Conservation (phyloP, 192 early-diverging fungal genomes). For the Coemansia biformis region DNA sequence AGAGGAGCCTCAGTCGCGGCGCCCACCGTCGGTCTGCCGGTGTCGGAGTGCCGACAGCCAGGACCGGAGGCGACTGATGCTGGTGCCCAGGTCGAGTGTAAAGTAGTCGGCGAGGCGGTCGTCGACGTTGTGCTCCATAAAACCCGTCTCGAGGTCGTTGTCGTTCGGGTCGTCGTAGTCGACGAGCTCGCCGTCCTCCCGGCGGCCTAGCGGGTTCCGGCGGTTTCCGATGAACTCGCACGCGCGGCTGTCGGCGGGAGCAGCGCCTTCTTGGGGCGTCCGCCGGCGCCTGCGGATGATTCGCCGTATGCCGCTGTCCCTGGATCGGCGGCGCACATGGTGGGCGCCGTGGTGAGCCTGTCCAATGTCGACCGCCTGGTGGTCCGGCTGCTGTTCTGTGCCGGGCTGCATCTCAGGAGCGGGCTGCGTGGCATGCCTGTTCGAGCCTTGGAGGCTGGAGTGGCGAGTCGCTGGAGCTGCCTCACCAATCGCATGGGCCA, state of each 20-base stretch:
- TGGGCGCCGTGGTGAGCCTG: neutral
- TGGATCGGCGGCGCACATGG: neutral
- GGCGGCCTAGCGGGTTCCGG: slow-evolving; percentile 35
- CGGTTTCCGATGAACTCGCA: slow-evolving; percentile 46
- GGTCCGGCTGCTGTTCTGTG: neutral
- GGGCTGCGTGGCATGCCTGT: no score
- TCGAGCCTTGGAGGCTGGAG: no score
- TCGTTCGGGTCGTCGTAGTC: slow-evolving; percentile 47
- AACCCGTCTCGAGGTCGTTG: slow-evolving; percentile 29
- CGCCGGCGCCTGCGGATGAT: slow-evolving; percentile 21
- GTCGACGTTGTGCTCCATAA: slow-evolving; percentile 42
- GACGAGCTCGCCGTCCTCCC: slow-evolving; percentile 43
- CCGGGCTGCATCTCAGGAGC: no score
- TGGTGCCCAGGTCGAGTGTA: slow-evolving; percentile 18
- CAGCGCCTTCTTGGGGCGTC: no score
- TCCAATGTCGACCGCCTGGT: slow-evolving; percentile 2
- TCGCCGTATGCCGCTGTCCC: slow-evolving; percentile 7
- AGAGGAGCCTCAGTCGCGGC: neutral
- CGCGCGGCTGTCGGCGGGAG: no score
- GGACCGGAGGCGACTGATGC: slow-evolving; percentile 24
- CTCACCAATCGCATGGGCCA: neutral
- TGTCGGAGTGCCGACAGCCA: slow-evolving; percentile 17
- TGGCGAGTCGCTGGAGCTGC: neutral
- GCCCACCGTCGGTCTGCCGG: neutral
- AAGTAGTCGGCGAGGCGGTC: slow-evolving; percentile 44